Percentiles rank a stretch among this genome's conserved stretches.
Evolutionary conservation across 2,329 filamentous ascomycete species (phyloP).

Genomic region (Claviceps sp.): DNA sequence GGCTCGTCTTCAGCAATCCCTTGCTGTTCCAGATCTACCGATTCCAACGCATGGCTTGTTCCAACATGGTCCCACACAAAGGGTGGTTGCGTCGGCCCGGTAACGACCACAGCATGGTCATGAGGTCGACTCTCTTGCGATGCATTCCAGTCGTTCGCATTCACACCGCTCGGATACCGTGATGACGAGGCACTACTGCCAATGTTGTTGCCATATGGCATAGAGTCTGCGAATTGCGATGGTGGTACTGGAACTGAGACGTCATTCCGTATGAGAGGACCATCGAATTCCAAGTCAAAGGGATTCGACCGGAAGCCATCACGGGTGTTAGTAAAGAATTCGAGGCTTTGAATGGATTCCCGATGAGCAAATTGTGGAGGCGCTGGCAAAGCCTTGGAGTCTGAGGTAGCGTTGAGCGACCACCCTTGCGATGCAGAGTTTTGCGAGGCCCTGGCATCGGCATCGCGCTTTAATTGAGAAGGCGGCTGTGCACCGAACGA

Average conservation of each 20-base stretch:
- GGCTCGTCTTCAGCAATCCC: background rate
- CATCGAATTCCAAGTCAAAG: slow-evolving; percentile 44
- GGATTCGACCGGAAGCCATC: slow-evolving; percentile 50
- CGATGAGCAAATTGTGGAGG: slow-evolving; percentile 22
- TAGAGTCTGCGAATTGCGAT: slow-evolving; percentile 12
- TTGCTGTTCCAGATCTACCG: background rate
- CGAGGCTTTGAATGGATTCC: slow-evolving; percentile 25
- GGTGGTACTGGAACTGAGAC: slow-evolving; percentile 11
- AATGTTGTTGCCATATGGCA: slow-evolving; percentile 35
- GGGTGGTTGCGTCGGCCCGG: background rate
- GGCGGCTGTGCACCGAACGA: background rate
- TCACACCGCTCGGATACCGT: slow-evolving; percentile 38
- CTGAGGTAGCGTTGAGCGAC: slow-evolving; percentile 21
- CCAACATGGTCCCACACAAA: slow-evolving; percentile 1
- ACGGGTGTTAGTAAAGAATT: slow-evolving; percentile 31
- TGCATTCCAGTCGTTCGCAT: slow-evolving; percentile 27
- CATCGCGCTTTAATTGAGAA: background rate
- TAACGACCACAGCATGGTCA: background rate
- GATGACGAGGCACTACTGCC: slow-evolving; percentile 21
- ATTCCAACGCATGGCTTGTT: background rate
- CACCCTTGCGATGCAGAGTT: slow-evolving; percentile 36
- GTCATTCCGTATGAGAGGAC: slow-evolving; percentile 9
- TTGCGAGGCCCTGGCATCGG: slow-evolving; percentile 19
- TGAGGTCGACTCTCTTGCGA: slow-evolving; percentile 5
- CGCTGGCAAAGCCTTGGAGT: slow-evolving; percentile 19